Conservation (phyloP, 495 filamentous ascomycete species). For the Staphylotrichum tortipilum region DNA sequence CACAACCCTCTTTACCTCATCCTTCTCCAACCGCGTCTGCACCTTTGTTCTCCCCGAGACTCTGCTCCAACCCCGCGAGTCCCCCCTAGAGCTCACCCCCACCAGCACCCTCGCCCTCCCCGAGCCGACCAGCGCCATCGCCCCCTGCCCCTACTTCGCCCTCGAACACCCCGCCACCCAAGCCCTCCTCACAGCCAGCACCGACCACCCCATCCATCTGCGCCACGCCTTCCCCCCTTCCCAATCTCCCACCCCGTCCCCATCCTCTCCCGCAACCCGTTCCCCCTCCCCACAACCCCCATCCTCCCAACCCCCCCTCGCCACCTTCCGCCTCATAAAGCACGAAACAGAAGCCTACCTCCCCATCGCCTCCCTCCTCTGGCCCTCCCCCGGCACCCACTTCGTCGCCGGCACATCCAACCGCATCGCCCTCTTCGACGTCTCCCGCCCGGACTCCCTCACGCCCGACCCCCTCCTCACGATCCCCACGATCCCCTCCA, state of each 20-base stretch:
- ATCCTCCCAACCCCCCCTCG: constrained; percentile 38
- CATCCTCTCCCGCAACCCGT: background rate
- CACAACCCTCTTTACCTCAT: constrained; percentile 68
- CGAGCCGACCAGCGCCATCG: constrained; percentile 61
- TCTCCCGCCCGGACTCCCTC: constrained; percentile 51
- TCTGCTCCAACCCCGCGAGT: constrained; percentile 50
- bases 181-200: constrained; percentile 55
- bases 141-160: constrained; percentile 65
- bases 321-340: constrained; percentile 63
- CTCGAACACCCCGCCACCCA: constrained; percentile 59
- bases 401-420: constrained; percentile 69
- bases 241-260: background rate
- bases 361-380: constrained; percentile 66
- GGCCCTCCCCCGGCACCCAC: constrained; percentile 47
- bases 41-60: constrained; percentile 65
- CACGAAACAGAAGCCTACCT: constrained; percentile 72
- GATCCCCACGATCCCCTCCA: constrained; percentile 68
- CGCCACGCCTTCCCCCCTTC: constrained; percentile 29
- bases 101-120: constrained; percentile 54
- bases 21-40: constrained; percentile 56
- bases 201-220: constrained; percentile 71
- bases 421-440: constrained; percentile 69
- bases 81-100: constrained; percentile 45
- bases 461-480: constrained; percentile 45
- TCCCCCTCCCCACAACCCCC: constrained; percentile 10